phyloP scores from a whole-genome alignment of 495 filamentous ascomycete genomes.

The Talaromyces adpressus region DNA sequence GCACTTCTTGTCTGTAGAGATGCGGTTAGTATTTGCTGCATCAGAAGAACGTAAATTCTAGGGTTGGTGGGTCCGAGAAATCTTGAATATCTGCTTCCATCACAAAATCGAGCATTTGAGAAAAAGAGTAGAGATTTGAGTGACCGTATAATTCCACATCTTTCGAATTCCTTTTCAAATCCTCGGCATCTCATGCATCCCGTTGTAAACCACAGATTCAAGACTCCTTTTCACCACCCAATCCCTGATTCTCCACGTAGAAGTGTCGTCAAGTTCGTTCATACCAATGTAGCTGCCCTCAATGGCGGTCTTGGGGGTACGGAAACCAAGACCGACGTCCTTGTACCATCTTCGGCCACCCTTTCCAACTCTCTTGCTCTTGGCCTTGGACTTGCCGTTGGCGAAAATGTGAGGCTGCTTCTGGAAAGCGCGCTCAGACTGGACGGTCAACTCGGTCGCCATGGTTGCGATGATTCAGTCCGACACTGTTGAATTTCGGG shows the following conservation, averaged over 20 bases:
- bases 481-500: slow-evolving; percentile 27
- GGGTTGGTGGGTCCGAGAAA: slow-evolving; percentile 10
- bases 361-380: slow-evolving; percentile 79
- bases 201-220: slow-evolving; percentile 17
- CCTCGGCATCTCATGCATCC: slow-evolving; percentile 1
- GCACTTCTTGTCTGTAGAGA: slow-evolving; percentile 93
- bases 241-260: not conserved
- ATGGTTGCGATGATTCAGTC: slow-evolving; percentile 64
- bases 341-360: slow-evolving; percentile 96
- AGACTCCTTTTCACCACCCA: slow-evolving; percentile 4
- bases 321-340: slow-evolving; percentile 98
- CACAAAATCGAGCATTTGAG: not conserved
- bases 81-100: slow-evolving; percentile 15
- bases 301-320: slow-evolving; percentile 95
- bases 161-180: not conserved
- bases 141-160: not conserved
- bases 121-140: not conserved
- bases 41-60: slow-evolving; percentile 9
- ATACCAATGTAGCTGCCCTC: slow-evolving; percentile 98
- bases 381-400: slow-evolving; percentile 82
- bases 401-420: slow-evolving; percentile 99
- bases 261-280: slow-evolving; percentile 20
- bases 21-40: slow-evolving; percentile 7
- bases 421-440: slow-evolving; percentile 97
- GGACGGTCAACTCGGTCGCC: slow-evolving; percentile 97